Base-by-base conservation (phyloP, 164 flowering plant species). In the Magnolia kwangsiensis region DNA sequence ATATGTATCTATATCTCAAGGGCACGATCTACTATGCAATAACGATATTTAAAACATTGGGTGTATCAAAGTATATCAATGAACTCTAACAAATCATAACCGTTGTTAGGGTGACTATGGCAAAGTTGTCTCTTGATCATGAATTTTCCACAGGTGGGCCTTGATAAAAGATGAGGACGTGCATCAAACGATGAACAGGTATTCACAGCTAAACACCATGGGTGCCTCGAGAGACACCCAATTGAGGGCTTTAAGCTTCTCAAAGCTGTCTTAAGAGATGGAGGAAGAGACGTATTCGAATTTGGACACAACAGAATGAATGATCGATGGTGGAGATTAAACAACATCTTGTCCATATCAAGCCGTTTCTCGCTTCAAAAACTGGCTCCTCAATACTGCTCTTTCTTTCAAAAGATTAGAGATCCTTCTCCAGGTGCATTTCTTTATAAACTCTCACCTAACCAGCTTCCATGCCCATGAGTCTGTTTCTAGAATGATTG, bases 151-250 rank as follows among this genome's bases (percentile, higher is more conserved):
- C 29, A 50, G 72, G 72, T 70, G 72, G 59, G 59, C 29, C 0
- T n/a, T 70, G 21, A 70, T 70, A 70, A 70, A 70, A 50, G 72
- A 70, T 49, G 72, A 70, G 58, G 24, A 50, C 10, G 58, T 70
- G 24, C 50, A 70, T 45, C 3, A 49, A 8, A 70, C 58, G 45
- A 70, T 70, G 72, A 11, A 11, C 1, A 7, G 7, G 4, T 70
- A 70, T 21, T 7, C 27, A 4, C 13, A n/a, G 8, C n/a, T 1
- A 3, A 49, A 70, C 72, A 70, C 29, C 55, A 2, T 49, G 8
- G 58, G 72, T 19, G n/a, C 0, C 18, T 70, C 72, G 14, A 24
- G 18, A 7, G 72, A 70, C 49, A 29, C 72, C 16, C 72, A 70
- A 50, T 10, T 49, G 58, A 70, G 72, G n/a, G 58, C 58, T 50